Conservation (phyloP, 2,329 filamentous ascomycete genomes). For the Diaporthe capsici region DNA sequence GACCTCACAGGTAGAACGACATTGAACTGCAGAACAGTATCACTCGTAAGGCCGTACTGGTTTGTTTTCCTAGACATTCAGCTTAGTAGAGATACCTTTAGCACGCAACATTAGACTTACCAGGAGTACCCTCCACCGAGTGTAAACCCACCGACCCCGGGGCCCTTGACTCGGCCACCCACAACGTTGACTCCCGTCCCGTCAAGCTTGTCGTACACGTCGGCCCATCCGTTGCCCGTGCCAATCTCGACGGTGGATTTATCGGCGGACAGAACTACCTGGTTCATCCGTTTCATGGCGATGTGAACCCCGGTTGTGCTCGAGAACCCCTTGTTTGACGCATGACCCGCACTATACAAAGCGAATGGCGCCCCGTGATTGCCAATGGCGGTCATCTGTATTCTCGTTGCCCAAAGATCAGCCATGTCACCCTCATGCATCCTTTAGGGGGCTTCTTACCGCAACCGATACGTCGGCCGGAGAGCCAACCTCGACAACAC, state of each 20-base stretch:
- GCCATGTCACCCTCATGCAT: not conserved
- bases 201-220: constrained; percentile 45
- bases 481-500: constrained; percentile 47
- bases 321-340: constrained; percentile 48
- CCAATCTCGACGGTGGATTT: constrained; percentile 45
- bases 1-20: constrained; percentile 46
- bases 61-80: constrained; percentile 46
- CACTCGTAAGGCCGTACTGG: constrained; percentile 46
- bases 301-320: constrained; percentile 48
- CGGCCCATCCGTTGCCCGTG: constrained; percentile 45
- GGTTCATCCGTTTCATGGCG: constrained; percentile 43
- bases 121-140: constrained; percentile 49
- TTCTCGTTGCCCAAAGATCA: not conserved
- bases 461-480: constrained; percentile 46
- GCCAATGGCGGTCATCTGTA: constrained; percentile 43
- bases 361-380: constrained; percentile 45
- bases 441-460: constrained; percentile 29
- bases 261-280: constrained; percentile 44
- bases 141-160: constrained; percentile 47
- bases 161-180: constrained; percentile 46
- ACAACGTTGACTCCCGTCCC: constrained; percentile 46
- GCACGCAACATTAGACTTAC: constrained; percentile 24
- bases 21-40: constrained; percentile 45
- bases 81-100: not conserved
- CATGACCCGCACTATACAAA: constrained; percentile 46